phyloP scores from a whole-genome alignment of 78 protist species.

The Dictyostelium discoideum region DNA sequence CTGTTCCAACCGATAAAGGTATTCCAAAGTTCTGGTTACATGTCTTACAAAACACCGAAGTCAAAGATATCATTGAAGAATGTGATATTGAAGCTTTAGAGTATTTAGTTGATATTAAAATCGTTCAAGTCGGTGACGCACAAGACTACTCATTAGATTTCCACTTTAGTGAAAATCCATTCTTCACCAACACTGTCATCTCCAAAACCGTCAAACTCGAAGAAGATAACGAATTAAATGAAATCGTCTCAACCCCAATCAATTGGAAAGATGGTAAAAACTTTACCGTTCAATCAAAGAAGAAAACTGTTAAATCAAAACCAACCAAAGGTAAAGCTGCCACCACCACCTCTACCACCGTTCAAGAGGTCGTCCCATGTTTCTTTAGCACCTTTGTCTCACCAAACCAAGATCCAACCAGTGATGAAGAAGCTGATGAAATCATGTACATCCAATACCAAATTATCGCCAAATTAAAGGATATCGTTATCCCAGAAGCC shows the following conservation, averaged over 20 bases:
- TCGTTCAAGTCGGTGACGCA: background rate
- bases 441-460: constrained; percentile 32
- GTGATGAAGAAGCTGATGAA: constrained; percentile 7
- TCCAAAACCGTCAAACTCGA: background rate
- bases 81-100: constrained; percentile 16
- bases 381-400: constrained; percentile 20
- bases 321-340: constrained; percentile 35
- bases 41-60: constrained; percentile 26
- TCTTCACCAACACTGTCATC: constrained; percentile 64
- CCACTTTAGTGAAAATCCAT: constrained; percentile 59
- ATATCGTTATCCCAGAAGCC: constrained; percentile 66
- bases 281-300: constrained; percentile 24
- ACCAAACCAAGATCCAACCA: background rate
- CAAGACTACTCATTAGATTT: constrained; percentile 10
- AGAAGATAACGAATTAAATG: constrained; percentile 1
- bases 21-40: constrained; percentile 74
- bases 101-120: constrained; percentile 23
- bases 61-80: constrained; percentile 18
- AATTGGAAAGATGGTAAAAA: constrained; percentile 84
- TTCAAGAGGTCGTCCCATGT: constrained; percentile 45
- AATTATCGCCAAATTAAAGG: constrained; percentile 7
- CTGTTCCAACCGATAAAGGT: constrained; percentile 52
- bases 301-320: constrained; percentile 50
- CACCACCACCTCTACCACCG: background rate
- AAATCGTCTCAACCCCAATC: constrained; percentile 52